Evolutionary conservation across 495 filamentous ascomycete genomes (phyloP), one percentile per base, ranked within the genome.

Genomic region (Aspergillus conjunctus): DNA sequence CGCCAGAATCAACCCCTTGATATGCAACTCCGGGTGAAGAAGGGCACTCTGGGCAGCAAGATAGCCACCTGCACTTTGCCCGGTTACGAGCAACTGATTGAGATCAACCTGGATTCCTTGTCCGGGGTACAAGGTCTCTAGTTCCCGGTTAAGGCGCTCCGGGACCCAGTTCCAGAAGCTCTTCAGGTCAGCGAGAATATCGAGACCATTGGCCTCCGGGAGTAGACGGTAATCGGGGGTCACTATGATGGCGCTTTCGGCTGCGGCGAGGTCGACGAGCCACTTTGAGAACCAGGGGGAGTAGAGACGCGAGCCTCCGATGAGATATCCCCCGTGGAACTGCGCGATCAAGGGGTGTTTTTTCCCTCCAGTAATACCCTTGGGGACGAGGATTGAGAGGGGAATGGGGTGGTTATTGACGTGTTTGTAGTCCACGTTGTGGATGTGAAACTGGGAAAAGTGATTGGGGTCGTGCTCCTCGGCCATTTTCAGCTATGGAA

Each of bases 121-220:
- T 8, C 17, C 51, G 11, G 26, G 33, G 30, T 17, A 53, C 26
- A 10, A 30, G 21, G 10, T 53, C 51, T 17, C 14, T 11, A 37
- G 22, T 7, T 33, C 30, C 4, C 1, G 62, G 67, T 51, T 67
- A 4, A 48, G 18, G 12, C 12, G 17, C 44, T 21, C 44, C n/a
- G 17, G 68, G n/a, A 79, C 51, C 79, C 80, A 81, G 12, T 61
- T 39, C 77, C 76, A 81, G 59, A 81, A 79, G 62, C 76, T 71
- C 15, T 66, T 52, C 9, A 81, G 31, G 57, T 83, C 80, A 9
- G 71, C 65, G 18, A 80, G 60, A 44, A 78, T 67, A 31, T 80
- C 71, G 26, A 67, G 41, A 37, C 76, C 76, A n/a, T 32, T 76
- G 26, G 73, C 61, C 58, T 83, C 80, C 31, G 79, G 78, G 12